A percentile compares a stretch with the other conserved stretches of the same genome.
phyloP scores from a whole-genome alignment of 495 filamentous ascomycete genomes.

The Lophiostoma macrostomum region DNA sequence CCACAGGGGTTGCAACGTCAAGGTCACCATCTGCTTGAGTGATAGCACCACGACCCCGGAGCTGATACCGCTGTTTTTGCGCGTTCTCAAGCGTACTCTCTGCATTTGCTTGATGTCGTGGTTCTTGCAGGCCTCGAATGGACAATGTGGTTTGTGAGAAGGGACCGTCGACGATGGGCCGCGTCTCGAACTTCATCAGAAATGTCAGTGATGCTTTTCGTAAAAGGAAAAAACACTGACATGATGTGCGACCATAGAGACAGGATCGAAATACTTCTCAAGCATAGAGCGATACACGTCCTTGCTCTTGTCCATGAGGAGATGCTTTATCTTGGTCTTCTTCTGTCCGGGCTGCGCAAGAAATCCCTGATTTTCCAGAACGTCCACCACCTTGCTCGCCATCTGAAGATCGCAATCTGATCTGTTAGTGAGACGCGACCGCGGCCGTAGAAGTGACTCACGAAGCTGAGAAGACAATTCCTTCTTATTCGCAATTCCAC shows the following conservation, averaged over 20 bases:
- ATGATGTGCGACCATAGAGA: conserved; percentile 42
- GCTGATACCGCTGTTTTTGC: too few species aligned
- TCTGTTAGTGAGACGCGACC: background rate
- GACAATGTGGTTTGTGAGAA: too few species aligned
- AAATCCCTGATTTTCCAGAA: conserved; percentile 37
- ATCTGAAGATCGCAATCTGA: conserved; percentile 41
- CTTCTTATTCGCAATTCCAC: conserved; percentile 27
- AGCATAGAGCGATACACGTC: conserved; percentile 26
- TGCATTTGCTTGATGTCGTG: too few species aligned
- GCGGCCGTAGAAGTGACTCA: conserved; percentile 22
- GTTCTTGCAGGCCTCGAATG: too few species aligned
- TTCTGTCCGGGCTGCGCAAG: conserved; percentile 39
- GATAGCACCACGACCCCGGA: too few species aligned
- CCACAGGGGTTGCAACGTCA: too few species aligned
- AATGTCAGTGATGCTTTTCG: too few species aligned
- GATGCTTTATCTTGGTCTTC: conserved; percentile 36
- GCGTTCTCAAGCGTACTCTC: too few species aligned
- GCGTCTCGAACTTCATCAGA: too few species aligned
- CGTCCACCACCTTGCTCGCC: conserved; percentile 31
- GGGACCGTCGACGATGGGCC: too few species aligned
- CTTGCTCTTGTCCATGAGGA: conserved; percentile 29
- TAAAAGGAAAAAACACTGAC: conserved; percentile 36
- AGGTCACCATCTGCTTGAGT: too few species aligned
- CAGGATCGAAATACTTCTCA: conserved; percentile 41
- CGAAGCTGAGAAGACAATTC: conserved; percentile 25